Conservation (phyloP, 352 stramenopile species). For the Pythium utonaiense region DNA sequence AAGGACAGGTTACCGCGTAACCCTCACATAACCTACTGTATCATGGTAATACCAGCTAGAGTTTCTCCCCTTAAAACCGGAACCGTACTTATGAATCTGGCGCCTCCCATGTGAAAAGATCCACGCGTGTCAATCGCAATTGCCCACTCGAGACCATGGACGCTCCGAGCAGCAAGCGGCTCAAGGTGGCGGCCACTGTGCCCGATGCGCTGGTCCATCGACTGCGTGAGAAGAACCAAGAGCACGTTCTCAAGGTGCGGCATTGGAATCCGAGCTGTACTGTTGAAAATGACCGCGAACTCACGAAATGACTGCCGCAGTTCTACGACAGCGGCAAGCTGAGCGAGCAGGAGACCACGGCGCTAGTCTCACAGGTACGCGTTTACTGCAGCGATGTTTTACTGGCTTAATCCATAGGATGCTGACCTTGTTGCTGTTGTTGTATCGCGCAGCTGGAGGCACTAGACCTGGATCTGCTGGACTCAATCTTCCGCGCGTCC, state of each 20-base stretch:
- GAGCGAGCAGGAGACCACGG: conserved; percentile 30
- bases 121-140: background rate
- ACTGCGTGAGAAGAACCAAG: conserved; percentile 42
- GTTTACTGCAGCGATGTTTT: no score
- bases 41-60: background rate
- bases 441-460: conserved; percentile 42
- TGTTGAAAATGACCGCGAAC: background rate
- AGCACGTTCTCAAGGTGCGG: conserved; percentile 65
- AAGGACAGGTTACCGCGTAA: conserved; percentile 11
- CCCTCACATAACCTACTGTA: conserved; percentile 3
- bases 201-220: conserved; percentile 19
- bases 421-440: background rate
- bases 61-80: background rate
- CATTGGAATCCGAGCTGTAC: background rate
- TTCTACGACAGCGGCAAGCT: conserved; percentile 67
- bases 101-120: background rate
- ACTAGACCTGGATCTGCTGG: conserved; percentile 61
- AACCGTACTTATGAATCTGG: background rate
- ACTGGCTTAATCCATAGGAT: no score
- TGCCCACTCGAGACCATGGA: background rate
- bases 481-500: conserved; percentile 59
- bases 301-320: conserved; percentile 19
- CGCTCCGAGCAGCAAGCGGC: conserved; percentile 18
- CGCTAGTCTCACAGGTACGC: conserved; percentile 46
- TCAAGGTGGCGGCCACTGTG: conserved; percentile 23